These are phyloP conservation scores for rapeseed (Brassica napus) DNA, from an alignment of 345 rosid genomes.

Conservation along the genomic window DNA sequence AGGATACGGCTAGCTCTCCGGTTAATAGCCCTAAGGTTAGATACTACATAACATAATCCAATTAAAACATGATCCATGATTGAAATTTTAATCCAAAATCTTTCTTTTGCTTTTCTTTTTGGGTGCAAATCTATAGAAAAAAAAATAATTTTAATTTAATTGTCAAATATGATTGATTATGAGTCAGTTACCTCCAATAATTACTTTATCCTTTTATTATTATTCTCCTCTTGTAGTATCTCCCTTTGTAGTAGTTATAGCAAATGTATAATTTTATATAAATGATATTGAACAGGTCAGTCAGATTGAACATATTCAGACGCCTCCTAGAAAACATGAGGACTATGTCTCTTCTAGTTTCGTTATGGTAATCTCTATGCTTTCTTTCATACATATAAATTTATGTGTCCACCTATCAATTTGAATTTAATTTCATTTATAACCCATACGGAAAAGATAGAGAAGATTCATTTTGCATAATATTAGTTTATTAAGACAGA, in stretches of 20 bases:
- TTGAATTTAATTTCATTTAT: slow-evolving; percentile 17
- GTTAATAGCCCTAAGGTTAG: slow-evolving; percentile 76
- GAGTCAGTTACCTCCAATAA: background rate
- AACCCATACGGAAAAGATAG: background rate
- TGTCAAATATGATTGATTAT: background rate
- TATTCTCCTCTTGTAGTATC: background rate
- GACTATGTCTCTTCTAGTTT: slow-evolving; percentile 42
- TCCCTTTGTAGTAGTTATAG: background rate
- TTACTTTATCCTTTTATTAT: background rate
- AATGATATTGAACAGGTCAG: slow-evolving; percentile 49
- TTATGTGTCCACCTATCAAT: background rate
- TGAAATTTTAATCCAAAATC: background rate
- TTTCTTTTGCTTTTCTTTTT: background rate
- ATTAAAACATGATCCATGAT: background rate
- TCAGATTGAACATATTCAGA: slow-evolving; percentile 47
- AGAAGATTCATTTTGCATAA: slow-evolving; percentile 15
- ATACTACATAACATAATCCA: slow-evolving; percentile 7
- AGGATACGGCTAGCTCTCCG: slow-evolving; percentile 94
- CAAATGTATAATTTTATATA: slow-evolving; percentile 25
- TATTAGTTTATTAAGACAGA: background rate
- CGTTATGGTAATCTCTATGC: slow-evolving; percentile 33
- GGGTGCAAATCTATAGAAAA: background rate
- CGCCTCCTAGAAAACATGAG: slow-evolving; percentile 44
- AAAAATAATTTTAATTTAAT: background rate
- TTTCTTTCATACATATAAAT: slow-evolving; percentile 17